Evolutionary conservation across 805 yeast genomes (phyloP).

Genomic region (Candida tallmaniae): DNA sequence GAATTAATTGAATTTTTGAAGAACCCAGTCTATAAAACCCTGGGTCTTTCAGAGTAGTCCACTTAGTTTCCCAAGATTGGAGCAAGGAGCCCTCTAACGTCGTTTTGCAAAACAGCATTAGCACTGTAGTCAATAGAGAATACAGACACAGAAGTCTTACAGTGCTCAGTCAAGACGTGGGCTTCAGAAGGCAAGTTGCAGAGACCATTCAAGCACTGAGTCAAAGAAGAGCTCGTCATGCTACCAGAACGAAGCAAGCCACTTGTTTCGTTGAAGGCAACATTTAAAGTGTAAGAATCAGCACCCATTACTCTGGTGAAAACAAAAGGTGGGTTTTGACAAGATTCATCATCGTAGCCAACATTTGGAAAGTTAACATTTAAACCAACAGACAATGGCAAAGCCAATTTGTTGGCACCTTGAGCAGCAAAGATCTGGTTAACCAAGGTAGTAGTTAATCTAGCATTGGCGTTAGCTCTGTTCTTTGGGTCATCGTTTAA

Average conservation of each 20-base stretch:
- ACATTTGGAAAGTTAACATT: constrained; percentile 48
- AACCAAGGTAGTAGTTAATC: constrained; percentile 36
- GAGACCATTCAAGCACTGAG: constrained; percentile 38
- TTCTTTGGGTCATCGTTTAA: constrained; percentile 37
- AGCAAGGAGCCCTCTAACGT: constrained; percentile 14
- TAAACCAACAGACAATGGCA: constrained; percentile 43
- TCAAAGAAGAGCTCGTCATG: constrained; percentile 13
- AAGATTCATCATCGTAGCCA: constrained; percentile 35
- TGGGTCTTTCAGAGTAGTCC: too few species aligned
- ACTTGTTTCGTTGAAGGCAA: constrained; percentile 37
- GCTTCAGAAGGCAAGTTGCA: constrained; percentile 42
- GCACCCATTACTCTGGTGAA: constrained; percentile 45
- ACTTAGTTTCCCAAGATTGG: too few species aligned
- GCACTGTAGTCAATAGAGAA: constrained; percentile 48
- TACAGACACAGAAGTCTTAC: constrained; percentile 43
- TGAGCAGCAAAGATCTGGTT: constrained; percentile 31
- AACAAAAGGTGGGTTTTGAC: constrained; percentile 40
- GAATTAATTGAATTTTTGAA: too few species aligned
- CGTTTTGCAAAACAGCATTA: constrained; percentile 13
- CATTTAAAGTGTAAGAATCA: constrained; percentile 24
- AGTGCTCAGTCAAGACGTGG: constrained; percentile 26
- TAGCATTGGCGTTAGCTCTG: constrained; percentile 43
- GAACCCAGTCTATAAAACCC: too few species aligned
- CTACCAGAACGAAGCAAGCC: constrained; percentile 15
- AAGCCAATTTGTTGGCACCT: constrained; percentile 31